Base-by-base conservation (phyloP, 441 rosid species). In the Erodium trifolium region DNA sequence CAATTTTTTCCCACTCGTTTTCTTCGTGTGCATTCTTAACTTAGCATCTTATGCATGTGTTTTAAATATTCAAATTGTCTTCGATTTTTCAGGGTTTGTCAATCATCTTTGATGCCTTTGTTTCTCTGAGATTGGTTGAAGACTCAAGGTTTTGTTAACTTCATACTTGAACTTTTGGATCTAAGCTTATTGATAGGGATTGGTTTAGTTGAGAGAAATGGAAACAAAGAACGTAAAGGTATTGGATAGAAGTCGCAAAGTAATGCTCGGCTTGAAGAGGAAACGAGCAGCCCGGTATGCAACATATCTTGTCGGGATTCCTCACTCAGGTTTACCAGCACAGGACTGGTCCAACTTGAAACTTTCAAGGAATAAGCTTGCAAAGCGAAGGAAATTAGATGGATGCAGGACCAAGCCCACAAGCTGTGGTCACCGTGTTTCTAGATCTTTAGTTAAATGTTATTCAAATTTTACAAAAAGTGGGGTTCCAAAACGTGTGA, bases 391-490 rank as follows among this genome's bases (percentile, higher is more conserved):
- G 67, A 88, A 80, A 73, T 27, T 86, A 35, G 78, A 75, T 62
- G 79, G 76, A 41, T 75, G 68, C 66, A 69, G 68, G 41, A 71
- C 80, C 59, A 79, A 83, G 67, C 14, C 71, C 73, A 35, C 31
- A 43, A 72, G 74, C 45, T 39, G 45, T 75, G 85, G 79, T 55
- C 68, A 69, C 70, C 77, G 68, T 65, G 79, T 75, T 35, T 82
- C 78, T 70, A 84, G 78, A 78, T 84, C 96, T 14, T 67, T 86
- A 60, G 82, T 81, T 66, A 83, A 73, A 67, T 86, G 84, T 74
- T 95, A 91, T 77, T 75, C 88, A 18, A 92, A 86, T 71, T 95
- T 84, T 77, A 78, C 29, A 77, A 92, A 79, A 82, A 85, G 89
- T 9, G 90, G 92, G 67, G 75, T 82, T 41, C 91, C 91, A 0